Conservation (phyloP, 2,329 filamentous ascomycete species). For the Venturia pyrina region DNA sequence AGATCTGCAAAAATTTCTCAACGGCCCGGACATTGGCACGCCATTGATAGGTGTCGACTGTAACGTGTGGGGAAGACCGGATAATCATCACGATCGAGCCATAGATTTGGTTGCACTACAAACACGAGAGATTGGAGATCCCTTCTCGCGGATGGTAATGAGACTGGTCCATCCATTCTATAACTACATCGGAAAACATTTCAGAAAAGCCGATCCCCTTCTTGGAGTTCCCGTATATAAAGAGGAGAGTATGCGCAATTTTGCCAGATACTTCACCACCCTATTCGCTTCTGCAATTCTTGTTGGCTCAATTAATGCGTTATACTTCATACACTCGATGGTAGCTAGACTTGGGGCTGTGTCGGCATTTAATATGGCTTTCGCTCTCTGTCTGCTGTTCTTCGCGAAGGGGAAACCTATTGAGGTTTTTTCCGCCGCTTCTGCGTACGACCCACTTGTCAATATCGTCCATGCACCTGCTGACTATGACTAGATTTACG, state of each 20-base stretch:
- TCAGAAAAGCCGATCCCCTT: neutral
- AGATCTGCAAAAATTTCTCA: neutral
- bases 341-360: neutral
- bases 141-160: neutral
- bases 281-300: neutral
- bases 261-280: neutral
- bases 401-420: conserved; percentile 2
- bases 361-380: neutral
- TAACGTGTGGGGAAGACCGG: neutral
- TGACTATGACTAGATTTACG: neutral
- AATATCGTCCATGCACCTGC: neutral
- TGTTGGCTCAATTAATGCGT: neutral
- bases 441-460: neutral
- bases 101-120: neutral
- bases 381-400: neutral
- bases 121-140: neutral
- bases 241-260: neutral
- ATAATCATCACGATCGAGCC: neutral
- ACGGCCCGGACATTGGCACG: neutral
- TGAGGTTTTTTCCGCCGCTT: neutral
- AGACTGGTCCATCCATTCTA: neutral
- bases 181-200: neutral
- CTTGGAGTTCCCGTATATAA: neutral
- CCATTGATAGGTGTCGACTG: neutral
- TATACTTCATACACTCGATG: neutral